A percentile compares a stretch with the other conserved stretches of the same genome.
Evolutionary conservation across 805 yeast genomes (phyloP).

Genomic region (Saccharomycopsis fodiens): DNA sequence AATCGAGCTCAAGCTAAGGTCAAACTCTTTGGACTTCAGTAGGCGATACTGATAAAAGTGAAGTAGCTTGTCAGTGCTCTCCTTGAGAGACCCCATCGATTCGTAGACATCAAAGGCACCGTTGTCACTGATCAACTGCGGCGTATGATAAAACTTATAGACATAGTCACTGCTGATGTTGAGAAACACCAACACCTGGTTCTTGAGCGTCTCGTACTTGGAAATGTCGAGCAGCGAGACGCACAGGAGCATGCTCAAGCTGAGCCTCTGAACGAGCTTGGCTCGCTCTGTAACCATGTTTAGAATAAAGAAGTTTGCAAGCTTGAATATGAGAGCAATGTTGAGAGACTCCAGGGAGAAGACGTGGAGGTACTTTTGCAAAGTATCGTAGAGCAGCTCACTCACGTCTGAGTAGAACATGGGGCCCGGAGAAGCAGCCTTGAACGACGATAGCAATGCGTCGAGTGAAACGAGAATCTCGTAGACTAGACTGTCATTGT

Average conservation of each 20-base stretch:
- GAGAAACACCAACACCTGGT: conserved; percentile 10
- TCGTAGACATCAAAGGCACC: not conserved
- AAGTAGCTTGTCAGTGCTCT: not conserved
- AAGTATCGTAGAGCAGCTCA: not conserved
- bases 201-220: conserved; percentile 10
- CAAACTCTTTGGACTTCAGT: not conserved
- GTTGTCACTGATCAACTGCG: not conserved
- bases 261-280: conserved; percentile 2
- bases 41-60: not conserved
- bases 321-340: conserved; percentile 6
- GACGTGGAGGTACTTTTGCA: not conserved
- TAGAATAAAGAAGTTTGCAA: conserved; percentile 6
- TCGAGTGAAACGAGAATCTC: conserved; percentile 4
- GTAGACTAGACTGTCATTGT: not conserved
- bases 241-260: conserved; percentile 1
- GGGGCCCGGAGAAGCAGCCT: not conserved
- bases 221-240: not conserved
- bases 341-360: not conserved
- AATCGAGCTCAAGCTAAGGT: not conserved
- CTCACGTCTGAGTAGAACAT: not conserved
- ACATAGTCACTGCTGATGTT: conserved; percentile 6
- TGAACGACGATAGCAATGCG: conserved; percentile 3
- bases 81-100: too few species aligned
- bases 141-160: not conserved
- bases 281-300: conserved; percentile 4